Conservation (phyloP, 1,284 basidiomycete species). For the Coniferiporia sulphurascens region DNA sequence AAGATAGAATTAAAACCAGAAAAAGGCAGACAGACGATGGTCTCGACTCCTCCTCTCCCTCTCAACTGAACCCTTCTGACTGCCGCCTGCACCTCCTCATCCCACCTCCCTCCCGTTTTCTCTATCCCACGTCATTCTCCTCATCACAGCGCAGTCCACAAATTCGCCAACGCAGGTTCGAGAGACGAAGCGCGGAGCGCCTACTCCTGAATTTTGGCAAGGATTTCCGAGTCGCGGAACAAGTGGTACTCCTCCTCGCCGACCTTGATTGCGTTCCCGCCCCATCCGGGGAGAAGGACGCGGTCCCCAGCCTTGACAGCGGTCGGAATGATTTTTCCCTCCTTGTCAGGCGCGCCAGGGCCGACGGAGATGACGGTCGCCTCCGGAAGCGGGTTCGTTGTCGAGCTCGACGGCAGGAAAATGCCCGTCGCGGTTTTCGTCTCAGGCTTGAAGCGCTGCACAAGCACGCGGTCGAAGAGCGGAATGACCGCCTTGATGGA, state of each 20-base stretch:
- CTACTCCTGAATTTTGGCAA: conserved; percentile 96
- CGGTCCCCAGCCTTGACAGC: conserved; percentile 87
- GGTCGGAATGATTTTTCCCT: conserved; percentile 76
- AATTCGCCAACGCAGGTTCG: background rate
- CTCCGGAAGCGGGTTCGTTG: conserved; percentile 83
- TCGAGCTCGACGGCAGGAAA: conserved; percentile 88
- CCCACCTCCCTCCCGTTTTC: background rate
- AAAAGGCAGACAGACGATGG: background rate
- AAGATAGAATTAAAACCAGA: background rate
- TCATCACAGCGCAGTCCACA: background rate
- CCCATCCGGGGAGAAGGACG: conserved; percentile 93
- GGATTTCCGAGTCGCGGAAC: conserved; percentile 94
- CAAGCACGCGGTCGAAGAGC: conserved; percentile 93
- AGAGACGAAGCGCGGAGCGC: background rate
- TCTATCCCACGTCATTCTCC: background rate
- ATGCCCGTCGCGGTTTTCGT: conserved; percentile 95
- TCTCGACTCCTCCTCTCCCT: background rate
- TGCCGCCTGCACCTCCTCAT: background rate
- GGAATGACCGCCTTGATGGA: conserved; percentile 90
- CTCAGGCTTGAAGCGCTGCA: conserved; percentile 95
- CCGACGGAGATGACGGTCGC: conserved; percentile 96
- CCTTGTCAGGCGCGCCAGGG: conserved; percentile 86
- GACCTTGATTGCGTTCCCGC: conserved; percentile 93
- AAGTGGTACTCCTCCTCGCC: conserved; percentile 98
- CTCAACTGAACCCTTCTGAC: background rate